phyloP scores from a whole-genome alignment of 2,329 filamentous ascomycete genomes.

The Aspergillus udagawae region DNA sequence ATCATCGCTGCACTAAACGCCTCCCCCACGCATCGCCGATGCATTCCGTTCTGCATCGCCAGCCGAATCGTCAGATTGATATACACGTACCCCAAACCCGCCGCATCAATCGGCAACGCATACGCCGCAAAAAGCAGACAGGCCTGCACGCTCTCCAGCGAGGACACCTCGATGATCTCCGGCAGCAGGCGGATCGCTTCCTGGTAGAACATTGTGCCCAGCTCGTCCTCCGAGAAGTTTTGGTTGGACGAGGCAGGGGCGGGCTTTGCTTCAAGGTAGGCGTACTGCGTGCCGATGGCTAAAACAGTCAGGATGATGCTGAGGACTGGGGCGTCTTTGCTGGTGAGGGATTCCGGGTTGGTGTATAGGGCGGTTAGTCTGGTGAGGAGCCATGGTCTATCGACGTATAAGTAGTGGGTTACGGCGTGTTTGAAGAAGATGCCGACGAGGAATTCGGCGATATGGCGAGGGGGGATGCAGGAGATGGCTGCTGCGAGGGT shows the following conservation, averaged over 20 bases:
- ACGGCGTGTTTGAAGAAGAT: conserved; percentile 49
- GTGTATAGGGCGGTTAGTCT: conserved; percentile 43
- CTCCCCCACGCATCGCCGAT: conserved; percentile 44
- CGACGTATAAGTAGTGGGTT: conserved; percentile 49
- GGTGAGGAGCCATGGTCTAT: conserved; percentile 41
- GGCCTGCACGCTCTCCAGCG: conserved; percentile 52
- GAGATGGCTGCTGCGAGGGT: conserved; percentile 32
- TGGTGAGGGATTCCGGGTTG: conserved; percentile 31
- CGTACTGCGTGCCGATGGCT: conserved; percentile 51
- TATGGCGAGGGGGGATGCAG: conserved; percentile 45
- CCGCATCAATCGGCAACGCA: conserved; percentile 48
- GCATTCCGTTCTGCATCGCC: conserved; percentile 54
- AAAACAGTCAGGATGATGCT: conserved; percentile 47
- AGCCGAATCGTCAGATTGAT: conserved; percentile 49
- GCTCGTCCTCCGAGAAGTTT: conserved; percentile 41
- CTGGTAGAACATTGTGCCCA: conserved; percentile 50
- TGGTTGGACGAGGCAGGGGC: not conserved
- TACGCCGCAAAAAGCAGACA: conserved; percentile 52
- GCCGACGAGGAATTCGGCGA: conserved; percentile 46
- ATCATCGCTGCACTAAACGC: conserved; percentile 39
- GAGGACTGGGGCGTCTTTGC: conserved; percentile 41
- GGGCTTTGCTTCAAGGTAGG: conserved; percentile 41
- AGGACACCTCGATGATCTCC: conserved; percentile 50
- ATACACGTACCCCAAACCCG: conserved; percentile 51
- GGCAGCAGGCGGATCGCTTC: conserved; percentile 48